Percentiles rank a stretch among this genome's conserved stretches.
Conservation (phyloP, 1,284 basidiomycete genomes). For the Volvariella surrecta region DNA sequence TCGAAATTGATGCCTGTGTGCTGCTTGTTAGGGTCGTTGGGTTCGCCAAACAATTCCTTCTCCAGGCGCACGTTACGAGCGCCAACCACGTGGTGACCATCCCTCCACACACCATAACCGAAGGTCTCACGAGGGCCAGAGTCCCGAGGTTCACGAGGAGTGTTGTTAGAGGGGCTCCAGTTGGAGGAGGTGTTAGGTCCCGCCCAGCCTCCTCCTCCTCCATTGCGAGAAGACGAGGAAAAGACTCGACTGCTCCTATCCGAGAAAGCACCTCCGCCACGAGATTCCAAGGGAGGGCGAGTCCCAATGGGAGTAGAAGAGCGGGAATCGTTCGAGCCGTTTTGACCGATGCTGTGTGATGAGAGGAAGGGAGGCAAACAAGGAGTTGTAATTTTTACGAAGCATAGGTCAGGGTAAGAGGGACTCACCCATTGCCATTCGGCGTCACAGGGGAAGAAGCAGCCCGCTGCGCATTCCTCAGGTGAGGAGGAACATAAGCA, state of each 20-base stretch:
- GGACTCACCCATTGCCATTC: conserved; percentile 39
- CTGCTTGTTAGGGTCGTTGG: conserved; percentile 75
- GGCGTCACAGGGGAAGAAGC: conserved; percentile 42
- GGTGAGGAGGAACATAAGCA: conserved; percentile 90
- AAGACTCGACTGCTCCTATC: conserved; percentile 39
- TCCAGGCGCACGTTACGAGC: conserved; percentile 81
- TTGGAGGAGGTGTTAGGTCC: conserved; percentile 26
- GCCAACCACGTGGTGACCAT: conserved; percentile 82
- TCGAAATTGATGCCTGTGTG: conserved; percentile 99
- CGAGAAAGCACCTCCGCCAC: conserved; percentile 21
- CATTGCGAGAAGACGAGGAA: conserved; percentile 28
- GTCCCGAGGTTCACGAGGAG: conserved; percentile 27
- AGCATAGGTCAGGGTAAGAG: background rate
- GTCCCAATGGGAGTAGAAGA: conserved; percentile 37
- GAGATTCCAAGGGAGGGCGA: conserved; percentile 42
- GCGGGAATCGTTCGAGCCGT: conserved; percentile 68
- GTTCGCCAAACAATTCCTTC: conserved; percentile 94
- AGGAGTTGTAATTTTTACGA: conserved; percentile 1
- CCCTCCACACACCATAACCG: conserved; percentile 83
- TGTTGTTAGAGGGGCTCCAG: conserved; percentile 23
- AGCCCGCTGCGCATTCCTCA: conserved; percentile 78
- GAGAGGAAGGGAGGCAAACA: conserved; percentile 10
- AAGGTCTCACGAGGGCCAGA: conserved; percentile 41
- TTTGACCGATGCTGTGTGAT: conserved; percentile 29
- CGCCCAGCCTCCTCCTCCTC: conserved; percentile 33